Evolutionary conservation across 768 basidiomycete genomes (phyloP).

Genomic region (Pholiota conissans): DNA sequence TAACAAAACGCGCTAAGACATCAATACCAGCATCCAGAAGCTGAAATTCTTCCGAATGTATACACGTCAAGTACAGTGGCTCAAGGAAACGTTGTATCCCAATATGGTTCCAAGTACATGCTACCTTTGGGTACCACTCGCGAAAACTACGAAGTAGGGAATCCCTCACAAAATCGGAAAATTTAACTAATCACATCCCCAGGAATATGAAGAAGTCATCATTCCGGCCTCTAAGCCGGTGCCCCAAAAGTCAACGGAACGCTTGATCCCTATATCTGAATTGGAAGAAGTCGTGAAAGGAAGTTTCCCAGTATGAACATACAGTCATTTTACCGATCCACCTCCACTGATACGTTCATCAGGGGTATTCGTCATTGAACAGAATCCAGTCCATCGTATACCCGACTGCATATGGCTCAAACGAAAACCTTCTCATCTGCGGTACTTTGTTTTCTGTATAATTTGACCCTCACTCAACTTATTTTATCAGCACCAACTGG

Average conservation of each 20-base stretch:
- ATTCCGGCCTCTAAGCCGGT: constrained; percentile 83
- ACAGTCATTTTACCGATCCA: neutral
- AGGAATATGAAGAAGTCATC: constrained; percentile 89
- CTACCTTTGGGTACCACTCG: constrained; percentile 83
- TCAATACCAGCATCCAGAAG: constrained; percentile 42
- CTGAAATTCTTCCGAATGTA: constrained; percentile 82
- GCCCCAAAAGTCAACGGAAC: constrained; percentile 71
- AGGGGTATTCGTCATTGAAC: constrained; percentile 89
- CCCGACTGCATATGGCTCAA: constrained; percentile 89
- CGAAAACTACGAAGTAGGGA: constrained; percentile 60
- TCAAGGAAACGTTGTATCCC: constrained; percentile 67
- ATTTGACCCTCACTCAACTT: constrained; percentile 4
- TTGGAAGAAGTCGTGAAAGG: constrained; percentile 76
- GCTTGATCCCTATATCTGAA: constrained; percentile 67
- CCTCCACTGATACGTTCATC: neutral
- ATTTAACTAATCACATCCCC: neutral
- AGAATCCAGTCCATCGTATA: constrained; percentile 95
- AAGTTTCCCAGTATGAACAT: constrained; percentile 77
- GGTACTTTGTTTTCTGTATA: constrained; percentile 39
- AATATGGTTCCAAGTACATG: constrained; percentile 74
- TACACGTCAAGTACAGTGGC: constrained; percentile 67
- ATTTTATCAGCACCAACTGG: constrained; percentile 83
- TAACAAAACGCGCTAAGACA: neutral
- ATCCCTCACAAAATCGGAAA: constrained; percentile 4
- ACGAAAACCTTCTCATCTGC: constrained; percentile 95